Evolutionary conservation across 495 filamentous ascomycete species (phyloP), one percentile per base, ranked within the genome.

Genomic region (Hyphodiscus hymeniophilus): DNA sequence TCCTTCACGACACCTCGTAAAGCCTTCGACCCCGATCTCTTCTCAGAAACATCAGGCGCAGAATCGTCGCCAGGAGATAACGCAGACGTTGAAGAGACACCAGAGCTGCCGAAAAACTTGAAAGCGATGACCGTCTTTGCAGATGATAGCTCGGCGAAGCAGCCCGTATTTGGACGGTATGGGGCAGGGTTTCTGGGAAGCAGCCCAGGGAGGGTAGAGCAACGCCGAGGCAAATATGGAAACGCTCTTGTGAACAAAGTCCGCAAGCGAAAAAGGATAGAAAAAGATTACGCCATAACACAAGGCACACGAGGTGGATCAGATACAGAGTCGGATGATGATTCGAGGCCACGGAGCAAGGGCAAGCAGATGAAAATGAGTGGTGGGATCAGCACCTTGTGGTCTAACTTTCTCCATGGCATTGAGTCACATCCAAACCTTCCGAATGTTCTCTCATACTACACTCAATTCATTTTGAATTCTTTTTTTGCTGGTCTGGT

Each of bases 391-490:
- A 58, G 49, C 48, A 62, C 52, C 40, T 71, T 69, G 49, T 66
- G 87, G 41, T 68, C 68, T 20, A 63, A 73, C 12, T 70, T 88
- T 54, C 77, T 91, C 30, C 68, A 75, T 16, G 77, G 81, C 42
- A 66, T 95, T 50, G 85, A 85, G 52, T 75, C 76, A 33, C 86
- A 95, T 59, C 90, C 89, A 0, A 77, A 82, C 54, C 77, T 95
- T n/a, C 92, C 92, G 4, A 76, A 81, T 45, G 85, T 94, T 42
- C 68, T 96, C 17, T 89, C 88, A 22, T 84, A 78, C 63, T 98
- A 90, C 76, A 67, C 88, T 11, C 86, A 91, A 52, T 71, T 96
- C 33, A 63, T 76, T 7, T 80, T 95, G 58, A 96, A 95, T 59
- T 50, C 86, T 50, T 72, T 84, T 50, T 67, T 95, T 3, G 75